A percentile compares a stretch with the other conserved stretches of the same genome.
These are phyloP conservation scores for Solanum peruvianum DNA, from an alignment of 257 asterid genomes.

Conservation along the genomic window DNA sequence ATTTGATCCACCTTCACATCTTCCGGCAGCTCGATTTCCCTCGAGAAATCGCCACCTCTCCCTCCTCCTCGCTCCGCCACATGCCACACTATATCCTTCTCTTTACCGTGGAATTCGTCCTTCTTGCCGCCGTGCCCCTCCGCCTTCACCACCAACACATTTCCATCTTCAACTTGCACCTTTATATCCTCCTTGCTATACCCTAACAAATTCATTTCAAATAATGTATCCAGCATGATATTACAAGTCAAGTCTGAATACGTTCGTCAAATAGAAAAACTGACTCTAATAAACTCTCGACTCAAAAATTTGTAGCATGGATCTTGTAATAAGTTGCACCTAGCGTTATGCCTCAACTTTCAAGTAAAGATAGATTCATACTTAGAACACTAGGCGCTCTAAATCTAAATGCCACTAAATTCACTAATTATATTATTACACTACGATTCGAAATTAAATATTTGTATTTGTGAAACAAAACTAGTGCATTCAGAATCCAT, in stretches of 20 bases:
- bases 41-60: conserved; percentile 26
- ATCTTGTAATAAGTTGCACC: neutral
- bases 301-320: neutral
- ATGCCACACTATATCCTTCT: conserved; percentile 60
- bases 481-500: neutral
- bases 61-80: conserved; percentile 67
- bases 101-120: conserved; percentile 22
- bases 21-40: conserved; percentile 67
- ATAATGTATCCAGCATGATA: neutral
- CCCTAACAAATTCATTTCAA: conserved; percentile 23
- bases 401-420: neutral
- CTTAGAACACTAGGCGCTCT: neutral
- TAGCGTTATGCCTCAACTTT: neutral
- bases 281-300: neutral
- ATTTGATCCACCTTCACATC: conserved; percentile 70
- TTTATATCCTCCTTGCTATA: conserved; percentile 53
- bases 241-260: too few species aligned
- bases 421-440: neutral
- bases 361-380: neutral
- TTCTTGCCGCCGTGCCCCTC: conserved; percentile 22
- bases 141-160: conserved; percentile 43
- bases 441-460: neutral
- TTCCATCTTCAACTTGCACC: conserved; percentile 71
- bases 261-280: neutral
- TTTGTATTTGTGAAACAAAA: neutral